Conservation (phyloP, 2,329 filamentous ascomycete species). For the Aspergillus brasiliensis region DNA sequence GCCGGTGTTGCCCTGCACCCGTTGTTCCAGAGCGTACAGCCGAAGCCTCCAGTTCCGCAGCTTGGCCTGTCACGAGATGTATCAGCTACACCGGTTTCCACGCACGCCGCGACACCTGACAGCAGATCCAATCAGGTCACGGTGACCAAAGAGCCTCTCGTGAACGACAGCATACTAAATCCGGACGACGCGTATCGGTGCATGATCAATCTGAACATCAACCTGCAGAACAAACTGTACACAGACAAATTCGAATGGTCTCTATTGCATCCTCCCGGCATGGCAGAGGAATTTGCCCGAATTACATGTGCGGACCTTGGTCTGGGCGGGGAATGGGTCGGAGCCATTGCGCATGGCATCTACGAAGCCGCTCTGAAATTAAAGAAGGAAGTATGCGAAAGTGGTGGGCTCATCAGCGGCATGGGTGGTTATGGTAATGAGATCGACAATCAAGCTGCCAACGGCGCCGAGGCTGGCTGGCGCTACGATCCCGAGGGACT, state of each 20-base stretch:
- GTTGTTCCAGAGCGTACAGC: slow-evolving; percentile 67
- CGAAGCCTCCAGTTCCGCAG: slow-evolving; percentile 28
- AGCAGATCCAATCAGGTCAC: slow-evolving; percentile 30
- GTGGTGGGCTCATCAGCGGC: slow-evolving; percentile 78
- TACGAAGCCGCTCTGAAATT: slow-evolving; percentile 90
- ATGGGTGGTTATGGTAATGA: slow-evolving; percentile 68
- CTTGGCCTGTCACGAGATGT: slow-evolving; percentile 53
- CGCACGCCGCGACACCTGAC: slow-evolving; percentile 62
- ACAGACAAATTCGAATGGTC: slow-evolving; percentile 99
- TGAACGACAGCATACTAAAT: slow-evolving; percentile 74
- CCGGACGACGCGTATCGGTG: slow-evolving; percentile 95
- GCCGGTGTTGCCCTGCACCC: slow-evolving; percentile 92
- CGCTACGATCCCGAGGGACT: slow-evolving; percentile 91
- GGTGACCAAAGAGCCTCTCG: slow-evolving; percentile 41
- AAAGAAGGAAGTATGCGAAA: slow-evolving; percentile 96
- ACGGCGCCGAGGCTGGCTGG: slow-evolving; percentile 86
- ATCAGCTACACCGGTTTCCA: slow-evolving; percentile 56
- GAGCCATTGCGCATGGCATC: slow-evolving; percentile 91
- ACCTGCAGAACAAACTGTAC: slow-evolving; percentile 86
- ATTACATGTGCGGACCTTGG: slow-evolving; percentile 91
- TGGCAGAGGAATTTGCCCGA: slow-evolving; percentile 88
- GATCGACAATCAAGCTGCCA: slow-evolving; percentile 85
- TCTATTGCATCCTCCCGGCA: slow-evolving; percentile 83
- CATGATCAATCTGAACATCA: slow-evolving; percentile 87
- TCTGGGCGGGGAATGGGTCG: slow-evolving; percentile 87